Evolutionary conservation across 495 filamentous ascomycete species (phyloP), one percentile per base, ranked within the genome.

Genomic region (Neurospora sp.): DNA sequence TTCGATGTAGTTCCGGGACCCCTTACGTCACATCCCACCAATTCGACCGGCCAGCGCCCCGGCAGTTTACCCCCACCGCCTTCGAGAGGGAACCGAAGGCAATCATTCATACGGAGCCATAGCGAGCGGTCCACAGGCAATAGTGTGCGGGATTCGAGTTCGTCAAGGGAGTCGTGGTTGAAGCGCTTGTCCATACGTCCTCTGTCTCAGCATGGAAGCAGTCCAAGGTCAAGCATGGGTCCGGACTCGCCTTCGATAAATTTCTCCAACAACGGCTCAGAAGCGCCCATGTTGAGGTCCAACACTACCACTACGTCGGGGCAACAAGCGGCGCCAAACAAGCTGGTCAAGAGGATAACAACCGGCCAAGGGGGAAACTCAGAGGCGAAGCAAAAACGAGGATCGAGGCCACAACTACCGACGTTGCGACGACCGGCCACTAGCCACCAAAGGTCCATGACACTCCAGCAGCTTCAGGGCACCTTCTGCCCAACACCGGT

Each of bases 391-490:
- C 75, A 78, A 71, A 80, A 82, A 72, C 81, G 81, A 72, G 77
- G 83, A 66, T 88, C 88, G 5, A 86, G 77, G 62, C 84, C 89
- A 20, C 85, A 89, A 74, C 79, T 89, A 71, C 82, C 88, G 16
- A 87, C 86, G 6, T 83, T 94, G 69, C 88, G 92, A 72, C 86
- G 93, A 78, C 94, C 94, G 27, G 94, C 92, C 20, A 96, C 94
- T 20, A 96, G 93, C 81, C 91, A 96, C 82, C 94, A 97, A 81
- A 86, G 93, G 73, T 91, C 92, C 3, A 91, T 90, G 20, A 92
- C 90, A 2, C 82, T 92, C 46, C 88, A 89, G 73, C 86, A 90
- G 46, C 82, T 86, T 46, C 80, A 78, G 75, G 74, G 70, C 77
- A 76, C 40, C 71, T 77, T 75, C 72, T 76, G 69, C 48, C 75